phyloP scores from a whole-genome alignment of 495 filamentous ascomycete species.

The Trichoderma erinaceum region DNA sequence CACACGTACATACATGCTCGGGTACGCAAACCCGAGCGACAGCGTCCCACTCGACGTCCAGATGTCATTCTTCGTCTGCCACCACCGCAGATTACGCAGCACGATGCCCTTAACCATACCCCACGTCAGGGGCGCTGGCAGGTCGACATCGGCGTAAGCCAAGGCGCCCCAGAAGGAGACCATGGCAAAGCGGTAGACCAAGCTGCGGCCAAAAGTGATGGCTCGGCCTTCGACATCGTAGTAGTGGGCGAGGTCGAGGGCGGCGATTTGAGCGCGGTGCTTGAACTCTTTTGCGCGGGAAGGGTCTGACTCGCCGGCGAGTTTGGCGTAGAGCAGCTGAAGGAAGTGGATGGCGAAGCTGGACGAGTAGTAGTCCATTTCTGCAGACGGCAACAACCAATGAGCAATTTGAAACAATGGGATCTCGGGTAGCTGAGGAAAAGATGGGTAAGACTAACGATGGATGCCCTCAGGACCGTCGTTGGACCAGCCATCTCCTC shows the following conservation, averaged over 20 bases:
- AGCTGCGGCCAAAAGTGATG: slow-evolving; percentile 69
- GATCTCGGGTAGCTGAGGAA: background rate
- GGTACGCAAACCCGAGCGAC: slow-evolving; percentile 71
- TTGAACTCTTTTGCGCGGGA: slow-evolving; percentile 62
- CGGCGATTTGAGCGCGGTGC: slow-evolving; percentile 56
- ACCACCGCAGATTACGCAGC: slow-evolving; percentile 69
- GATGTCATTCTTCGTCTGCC: slow-evolving; percentile 66
- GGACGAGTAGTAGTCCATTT: slow-evolving; percentile 80
- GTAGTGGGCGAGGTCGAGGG: slow-evolving; percentile 67
- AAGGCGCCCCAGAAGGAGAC: slow-evolving; percentile 74
- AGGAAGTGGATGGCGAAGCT: slow-evolving; percentile 75
- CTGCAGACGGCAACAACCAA: slow-evolving; percentile 20
- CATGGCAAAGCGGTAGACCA: slow-evolving; percentile 79
- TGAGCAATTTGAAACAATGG: background rate
- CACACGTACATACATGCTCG: slow-evolving; percentile 64
- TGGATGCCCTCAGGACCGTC: slow-evolving; percentile 70
- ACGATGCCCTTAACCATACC: slow-evolving; percentile 72
- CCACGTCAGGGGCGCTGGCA: slow-evolving; percentile 64
- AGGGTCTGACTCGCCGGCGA: slow-evolving; percentile 63
- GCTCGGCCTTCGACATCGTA: slow-evolving; percentile 57
- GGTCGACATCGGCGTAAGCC: slow-evolving; percentile 66
- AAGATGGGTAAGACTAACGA: slow-evolving; percentile 30
- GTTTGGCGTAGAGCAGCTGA: slow-evolving; percentile 68
- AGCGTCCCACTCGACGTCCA: slow-evolving; percentile 67
- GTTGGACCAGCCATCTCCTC: slow-evolving; percentile 73